A percentile compares a stretch with the other conserved stretches of the same genome.
Conservation (phyloP, 176 grass and related monocot genomes). For the Pontederia crassipes region DNA sequence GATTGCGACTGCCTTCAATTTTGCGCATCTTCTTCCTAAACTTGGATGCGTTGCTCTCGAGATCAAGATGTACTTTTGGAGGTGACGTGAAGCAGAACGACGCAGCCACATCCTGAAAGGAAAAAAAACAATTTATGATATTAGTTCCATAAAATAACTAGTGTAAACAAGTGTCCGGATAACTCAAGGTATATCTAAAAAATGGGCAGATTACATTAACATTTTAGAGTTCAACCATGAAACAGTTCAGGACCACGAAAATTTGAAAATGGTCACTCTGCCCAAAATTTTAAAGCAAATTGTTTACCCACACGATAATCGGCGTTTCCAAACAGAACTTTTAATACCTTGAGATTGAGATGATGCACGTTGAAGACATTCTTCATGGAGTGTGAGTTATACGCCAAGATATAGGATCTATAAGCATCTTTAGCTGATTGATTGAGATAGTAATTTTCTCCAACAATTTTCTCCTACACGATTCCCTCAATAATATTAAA, state of each 20-base stretch:
- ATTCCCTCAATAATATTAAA: constrained; percentile 5
- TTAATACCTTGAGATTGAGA: constrained; percentile 72
- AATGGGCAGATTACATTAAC: no score
- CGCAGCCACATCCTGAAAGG: constrained; percentile 52
- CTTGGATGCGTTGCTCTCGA: constrained; percentile 77
- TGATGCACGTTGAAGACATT: constrained; percentile 87
- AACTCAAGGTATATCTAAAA: no score
- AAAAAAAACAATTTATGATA: not conserved
- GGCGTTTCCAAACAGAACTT: no score
- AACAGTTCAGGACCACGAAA: no score
- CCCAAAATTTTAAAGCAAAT: no score
- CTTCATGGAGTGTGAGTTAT: constrained; percentile 92
- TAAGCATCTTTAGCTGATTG: constrained; percentile 96
- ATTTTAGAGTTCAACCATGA: no score
- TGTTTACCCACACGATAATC: no score
- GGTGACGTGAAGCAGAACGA: constrained; percentile 75
- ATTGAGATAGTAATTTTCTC: constrained; percentile 72
- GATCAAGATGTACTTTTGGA: constrained; percentile 68
- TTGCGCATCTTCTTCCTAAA: constrained; percentile 64
- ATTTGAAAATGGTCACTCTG: no score
- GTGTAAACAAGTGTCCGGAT: not conserved
- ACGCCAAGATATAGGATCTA: constrained; percentile 71
- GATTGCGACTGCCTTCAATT: constrained; percentile 36
- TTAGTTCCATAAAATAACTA: not conserved
- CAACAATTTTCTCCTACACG: constrained; percentile 72